These are phyloP conservation scores for Ceriops decandra DNA, from an alignment of 345 rosid species.

Conservation along the genomic window DNA sequence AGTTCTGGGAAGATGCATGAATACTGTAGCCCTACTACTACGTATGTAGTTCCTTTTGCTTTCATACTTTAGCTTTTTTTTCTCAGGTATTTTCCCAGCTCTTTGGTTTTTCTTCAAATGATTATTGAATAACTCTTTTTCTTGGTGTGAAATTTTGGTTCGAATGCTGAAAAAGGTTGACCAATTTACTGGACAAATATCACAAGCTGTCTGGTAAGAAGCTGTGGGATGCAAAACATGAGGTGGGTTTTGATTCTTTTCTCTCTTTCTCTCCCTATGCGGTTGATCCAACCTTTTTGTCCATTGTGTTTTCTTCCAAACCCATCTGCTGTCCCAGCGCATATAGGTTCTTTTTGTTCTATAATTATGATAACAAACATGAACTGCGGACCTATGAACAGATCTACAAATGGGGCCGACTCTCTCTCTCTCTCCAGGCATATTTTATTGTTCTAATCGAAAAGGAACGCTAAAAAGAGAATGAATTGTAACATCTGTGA, in stretches of 20 bases:
- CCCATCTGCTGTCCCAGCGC: constrained; percentile 12
- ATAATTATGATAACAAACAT: constrained; percentile 42
- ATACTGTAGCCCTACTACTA: constrained; percentile 58
- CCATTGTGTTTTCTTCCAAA: constrained; percentile 6
- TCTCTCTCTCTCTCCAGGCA: background rate
- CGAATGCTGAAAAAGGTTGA: constrained; percentile 39
- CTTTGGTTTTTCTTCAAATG: background rate
- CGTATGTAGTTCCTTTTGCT: constrained; percentile 23
- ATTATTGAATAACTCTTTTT: background rate
- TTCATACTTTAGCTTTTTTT: background rate
- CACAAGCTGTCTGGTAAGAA: constrained; percentile 72
- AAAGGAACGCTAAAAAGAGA: constrained; percentile 17
- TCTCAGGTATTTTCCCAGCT: background rate
- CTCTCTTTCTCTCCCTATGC: background rate
- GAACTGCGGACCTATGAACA: constrained; percentile 39
- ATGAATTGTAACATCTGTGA: constrained; percentile 33
- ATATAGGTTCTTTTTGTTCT: constrained; percentile 29
- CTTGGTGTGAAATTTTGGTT: background rate
- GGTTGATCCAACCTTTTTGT: background rate
- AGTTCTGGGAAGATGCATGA: constrained; percentile 65
- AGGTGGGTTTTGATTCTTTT: constrained; percentile 42
- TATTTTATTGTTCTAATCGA: constrained; percentile 15
- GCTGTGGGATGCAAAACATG: constrained; percentile 96
- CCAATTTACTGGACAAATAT: constrained; percentile 69
- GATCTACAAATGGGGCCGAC: constrained; percentile 52